Evolutionary conservation across 2,329 filamentous ascomycete genomes (phyloP).

Genomic region (Aspergillus spinulosporus): DNA sequence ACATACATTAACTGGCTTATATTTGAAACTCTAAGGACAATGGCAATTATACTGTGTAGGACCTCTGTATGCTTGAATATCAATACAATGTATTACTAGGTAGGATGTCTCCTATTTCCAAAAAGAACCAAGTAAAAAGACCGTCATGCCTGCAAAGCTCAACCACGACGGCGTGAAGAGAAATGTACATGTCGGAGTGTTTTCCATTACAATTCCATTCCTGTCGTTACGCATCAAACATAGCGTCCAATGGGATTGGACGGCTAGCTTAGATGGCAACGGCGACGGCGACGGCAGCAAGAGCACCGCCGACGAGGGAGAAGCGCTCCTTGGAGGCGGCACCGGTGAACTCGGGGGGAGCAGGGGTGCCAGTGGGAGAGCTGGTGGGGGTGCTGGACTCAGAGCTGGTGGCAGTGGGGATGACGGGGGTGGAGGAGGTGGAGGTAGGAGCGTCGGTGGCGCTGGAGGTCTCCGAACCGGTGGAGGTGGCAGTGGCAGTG

Average conservation of each 20-base stretch:
- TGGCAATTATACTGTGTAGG: too few relatives aligned
- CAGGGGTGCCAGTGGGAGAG: conserved; percentile 5
- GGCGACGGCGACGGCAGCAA: conserved; percentile 16
- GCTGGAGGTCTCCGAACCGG: conserved; percentile 10
- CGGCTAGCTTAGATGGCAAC: conserved; percentile 14
- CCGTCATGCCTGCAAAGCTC: too few relatives aligned
- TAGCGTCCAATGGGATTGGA: not conserved
- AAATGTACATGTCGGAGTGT: not conserved
- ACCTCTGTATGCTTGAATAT: not conserved
- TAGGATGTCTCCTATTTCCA: not conserved
- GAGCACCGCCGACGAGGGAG: conserved; percentile 15
- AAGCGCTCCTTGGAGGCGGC: conserved; percentile 17
- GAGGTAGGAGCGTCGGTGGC: conserved; percentile 8
- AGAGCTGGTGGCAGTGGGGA: conserved; percentile 10
- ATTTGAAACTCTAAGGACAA: too few relatives aligned
- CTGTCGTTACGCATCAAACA: not conserved
- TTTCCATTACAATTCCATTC: not conserved
- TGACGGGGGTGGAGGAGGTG: conserved; percentile 15
- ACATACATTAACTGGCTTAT: too few relatives aligned
- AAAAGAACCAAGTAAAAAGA: not conserved
- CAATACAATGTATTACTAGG: not conserved
- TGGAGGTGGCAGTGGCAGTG: conserved; percentile 11
- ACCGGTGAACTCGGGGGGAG: conserved; percentile 15
- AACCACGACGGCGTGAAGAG: not conserved
- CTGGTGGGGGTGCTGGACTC: conserved; percentile 5